These are phyloP conservation scores for Emergomyces africanus DNA, from an alignment of 2,329 filamentous ascomycete genomes.

Conservation along the genomic window DNA sequence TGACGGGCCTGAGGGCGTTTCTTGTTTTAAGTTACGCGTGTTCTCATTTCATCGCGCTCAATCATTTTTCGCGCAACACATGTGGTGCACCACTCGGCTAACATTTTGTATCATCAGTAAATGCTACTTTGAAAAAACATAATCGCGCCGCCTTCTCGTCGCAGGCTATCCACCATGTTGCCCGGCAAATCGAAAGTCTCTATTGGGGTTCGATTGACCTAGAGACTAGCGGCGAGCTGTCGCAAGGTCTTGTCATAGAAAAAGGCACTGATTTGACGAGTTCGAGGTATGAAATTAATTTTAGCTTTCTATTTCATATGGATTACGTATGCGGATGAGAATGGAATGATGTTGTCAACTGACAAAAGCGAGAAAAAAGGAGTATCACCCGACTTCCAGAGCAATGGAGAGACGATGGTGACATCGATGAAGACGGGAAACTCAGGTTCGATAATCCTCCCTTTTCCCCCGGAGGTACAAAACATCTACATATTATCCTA, in stretches of 20 bases:
- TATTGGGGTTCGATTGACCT: conserved; percentile 40
- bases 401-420: conserved; percentile 22
- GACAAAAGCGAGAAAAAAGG: conserved; percentile 15
- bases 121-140: conserved; percentile 39
- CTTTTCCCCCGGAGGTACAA: conserved; percentile 3
- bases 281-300: conserved; percentile 22
- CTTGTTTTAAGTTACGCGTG: not conserved
- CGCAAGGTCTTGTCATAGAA: conserved; percentile 21
- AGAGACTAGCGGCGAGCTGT: conserved; percentile 15
- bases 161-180: conserved; percentile 43
- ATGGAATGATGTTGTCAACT: not conserved
- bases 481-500: not conserved
- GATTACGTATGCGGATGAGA: not conserved
- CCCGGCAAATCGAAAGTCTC: conserved; percentile 42
- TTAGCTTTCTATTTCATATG: not conserved
- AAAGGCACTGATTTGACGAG: conserved; percentile 28
- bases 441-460: conserved; percentile 17
- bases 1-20: not conserved
- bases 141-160: conserved; percentile 41
- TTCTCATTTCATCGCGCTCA: not conserved
- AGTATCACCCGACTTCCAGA: conserved; percentile 27
- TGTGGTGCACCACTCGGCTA: not conserved
- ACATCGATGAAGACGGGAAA: conserved; percentile 18
- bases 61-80: not conserved
- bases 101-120: conserved; percentile 29